phyloP scores from a whole-genome alignment of 2,329 filamentous ascomycete species.

The Lecanosticta acicola region DNA sequence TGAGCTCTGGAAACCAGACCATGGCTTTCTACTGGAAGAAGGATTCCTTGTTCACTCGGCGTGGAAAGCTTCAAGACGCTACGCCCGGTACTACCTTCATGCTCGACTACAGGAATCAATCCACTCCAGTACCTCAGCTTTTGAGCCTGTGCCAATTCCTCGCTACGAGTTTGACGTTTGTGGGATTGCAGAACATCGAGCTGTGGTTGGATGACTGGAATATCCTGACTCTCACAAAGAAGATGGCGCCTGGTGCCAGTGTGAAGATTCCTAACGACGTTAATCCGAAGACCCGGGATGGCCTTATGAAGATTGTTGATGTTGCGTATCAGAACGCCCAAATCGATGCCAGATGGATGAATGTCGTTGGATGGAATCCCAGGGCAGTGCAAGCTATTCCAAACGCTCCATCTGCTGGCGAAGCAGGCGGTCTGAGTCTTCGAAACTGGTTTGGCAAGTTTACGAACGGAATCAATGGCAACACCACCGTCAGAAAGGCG shows the following conservation, averaged over 20 bases:
- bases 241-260: constrained; percentile 69
- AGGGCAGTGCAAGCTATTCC: constrained; percentile 13
- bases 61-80: constrained; percentile 61
- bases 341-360: constrained; percentile 87
- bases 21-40: constrained; percentile 99
- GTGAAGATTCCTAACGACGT: constrained; percentile 72
- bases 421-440: constrained; percentile 38
- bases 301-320: constrained; percentile 77
- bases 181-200: constrained; percentile 79
- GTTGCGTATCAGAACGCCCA: constrained; percentile 83
- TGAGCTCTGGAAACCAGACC: constrained; percentile 83
- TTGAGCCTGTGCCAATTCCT: constrained; percentile 86
- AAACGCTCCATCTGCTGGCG: constrained; percentile 44
- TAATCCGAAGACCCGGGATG: constrained; percentile 75
- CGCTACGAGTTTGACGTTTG: constrained; percentile 91
- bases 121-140: constrained; percentile 78
- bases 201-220: constrained; percentile 86
- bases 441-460: constrained; percentile 75
- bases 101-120: constrained; percentile 84
- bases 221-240: constrained; percentile 74
- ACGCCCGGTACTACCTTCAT: constrained; percentile 75
- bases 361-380: constrained; percentile 76
- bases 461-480: constrained; percentile 19
- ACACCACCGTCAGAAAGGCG: constrained; percentile 52
- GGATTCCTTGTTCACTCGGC: constrained; percentile 92